Conservation (phyloP, 148 eudicot genomes). For the Gaultheria prostrata region DNA sequence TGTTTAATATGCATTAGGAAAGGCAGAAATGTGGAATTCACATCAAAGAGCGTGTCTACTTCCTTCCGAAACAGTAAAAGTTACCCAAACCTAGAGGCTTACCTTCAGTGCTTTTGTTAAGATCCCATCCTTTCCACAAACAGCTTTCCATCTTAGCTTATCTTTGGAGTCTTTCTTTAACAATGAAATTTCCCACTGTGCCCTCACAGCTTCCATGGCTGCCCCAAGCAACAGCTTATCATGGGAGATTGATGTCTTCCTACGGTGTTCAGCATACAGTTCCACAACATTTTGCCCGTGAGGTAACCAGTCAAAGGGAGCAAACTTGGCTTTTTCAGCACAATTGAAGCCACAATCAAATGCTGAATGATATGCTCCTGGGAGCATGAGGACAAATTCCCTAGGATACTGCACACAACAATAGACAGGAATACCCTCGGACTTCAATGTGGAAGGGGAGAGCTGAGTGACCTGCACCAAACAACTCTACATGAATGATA, state of each 20-base stretch:
- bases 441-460: conserved; percentile 50
- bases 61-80: not conserved
- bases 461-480: conserved; percentile 54
- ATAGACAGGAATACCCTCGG: conserved; percentile 70
- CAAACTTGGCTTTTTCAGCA: conserved; percentile 52
- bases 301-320: conserved; percentile 84
- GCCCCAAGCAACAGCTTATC: conserved; percentile 67
- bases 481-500: not conserved
- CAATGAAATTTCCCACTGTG: conserved; percentile 42
- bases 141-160: conserved; percentile 44
- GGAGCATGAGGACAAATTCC: conserved; percentile 63
- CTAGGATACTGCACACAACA: conserved; percentile 65
- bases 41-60: not conserved
- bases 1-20: not conserved
- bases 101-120: conserved; percentile 61
- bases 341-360: conserved; percentile 73
- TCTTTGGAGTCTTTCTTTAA: conserved; percentile 22
- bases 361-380: conserved; percentile 66
- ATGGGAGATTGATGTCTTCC: conserved; percentile 60
- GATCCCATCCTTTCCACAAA: conserved; percentile 53
- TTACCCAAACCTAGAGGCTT: conserved; percentile 21
- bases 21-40: conserved; percentile 1
- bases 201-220: conserved; percentile 60
- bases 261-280: conserved; percentile 46
- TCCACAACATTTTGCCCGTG: conserved; percentile 58